phyloP scores from a whole-genome alignment of 2,329 filamentous ascomycete genomes.

The Penicillium frequentans region DNA sequence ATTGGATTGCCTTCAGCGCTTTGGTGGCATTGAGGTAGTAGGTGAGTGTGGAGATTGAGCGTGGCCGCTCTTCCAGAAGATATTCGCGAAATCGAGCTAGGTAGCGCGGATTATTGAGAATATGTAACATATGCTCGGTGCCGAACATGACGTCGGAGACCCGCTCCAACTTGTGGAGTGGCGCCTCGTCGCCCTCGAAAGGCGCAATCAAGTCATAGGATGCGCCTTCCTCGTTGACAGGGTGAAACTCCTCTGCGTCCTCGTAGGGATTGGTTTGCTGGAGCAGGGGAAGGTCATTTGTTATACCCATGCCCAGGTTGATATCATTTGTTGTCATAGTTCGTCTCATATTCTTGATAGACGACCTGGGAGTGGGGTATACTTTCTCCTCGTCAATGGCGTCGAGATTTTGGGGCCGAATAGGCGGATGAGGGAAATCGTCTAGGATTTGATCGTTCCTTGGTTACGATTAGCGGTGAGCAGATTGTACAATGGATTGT shows the following conservation, averaged over 20 bases:
- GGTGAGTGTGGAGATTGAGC: conserved; percentile 64
- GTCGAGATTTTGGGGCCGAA: conserved; percentile 12
- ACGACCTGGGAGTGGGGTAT: conserved; percentile 20
- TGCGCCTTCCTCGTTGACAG: conserved; percentile 31
- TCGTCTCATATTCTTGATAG: conserved; percentile 29
- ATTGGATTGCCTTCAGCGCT: conserved; percentile 68
- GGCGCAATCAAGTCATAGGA: conserved; percentile 40
- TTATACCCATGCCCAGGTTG: conserved; percentile 4
- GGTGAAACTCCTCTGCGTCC: conserved; percentile 27
- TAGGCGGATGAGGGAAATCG: conserved; percentile 26
- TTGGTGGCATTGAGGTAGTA: conserved; percentile 74
- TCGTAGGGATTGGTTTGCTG: conserved; percentile 29
- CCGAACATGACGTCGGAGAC: conserved; percentile 67
- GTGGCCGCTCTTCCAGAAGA: conserved; percentile 58
- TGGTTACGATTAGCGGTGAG: background rate
- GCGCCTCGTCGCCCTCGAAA: conserved; percentile 25
- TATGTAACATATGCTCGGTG: conserved; percentile 61
- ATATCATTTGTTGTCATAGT: conserved; percentile 26
- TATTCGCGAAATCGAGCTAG: conserved; percentile 68
- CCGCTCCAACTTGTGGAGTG: conserved; percentile 58
- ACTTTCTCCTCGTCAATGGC: conserved; percentile 15
- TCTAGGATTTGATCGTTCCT: conserved; percentile 22
- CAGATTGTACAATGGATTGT: background rate
- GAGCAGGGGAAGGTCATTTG: conserved; percentile 28
- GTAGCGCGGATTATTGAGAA: conserved; percentile 64